A percentile compares a stretch with the other conserved stretches of the same genome.
phyloP scores from a whole-genome alignment of 1,139 yeast genomes.

The Saccharomycopsis hybrid region DNA sequence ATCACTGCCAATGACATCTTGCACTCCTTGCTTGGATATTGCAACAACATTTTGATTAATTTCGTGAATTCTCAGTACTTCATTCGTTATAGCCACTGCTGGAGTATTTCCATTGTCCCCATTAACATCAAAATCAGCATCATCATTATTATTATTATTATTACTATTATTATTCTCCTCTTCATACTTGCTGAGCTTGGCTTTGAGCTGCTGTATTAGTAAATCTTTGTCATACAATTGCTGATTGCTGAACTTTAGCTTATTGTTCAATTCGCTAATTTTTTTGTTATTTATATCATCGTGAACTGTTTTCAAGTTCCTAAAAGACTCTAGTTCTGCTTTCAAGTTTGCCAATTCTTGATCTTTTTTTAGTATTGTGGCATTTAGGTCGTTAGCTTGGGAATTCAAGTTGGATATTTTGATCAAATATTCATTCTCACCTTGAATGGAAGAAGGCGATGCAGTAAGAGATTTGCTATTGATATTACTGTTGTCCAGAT shows the following conservation, averaged over 20 bases:
- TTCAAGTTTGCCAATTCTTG: constrained; percentile 17
- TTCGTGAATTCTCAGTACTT: constrained; percentile 1
- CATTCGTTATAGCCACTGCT: not conserved
- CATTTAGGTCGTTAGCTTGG: not conserved
- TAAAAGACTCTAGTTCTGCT: constrained; percentile 15
- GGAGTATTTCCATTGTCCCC: too few relatives aligned
- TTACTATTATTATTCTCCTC: not conserved
- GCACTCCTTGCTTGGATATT: not conserved
- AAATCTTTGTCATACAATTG: constrained; percentile 18
- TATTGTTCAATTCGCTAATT: constrained; percentile 11
- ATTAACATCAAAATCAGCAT: too few relatives aligned
- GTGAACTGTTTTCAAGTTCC: constrained; percentile 4
- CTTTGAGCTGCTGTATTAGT: constrained; percentile 5
- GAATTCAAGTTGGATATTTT: too few relatives aligned
- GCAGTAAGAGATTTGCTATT: too few relatives aligned
- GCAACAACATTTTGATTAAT: constrained; percentile 2
- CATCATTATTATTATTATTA: not conserved
- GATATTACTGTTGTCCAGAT: too few relatives aligned
- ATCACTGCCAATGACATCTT: not conserved
- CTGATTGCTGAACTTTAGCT: constrained; percentile 19
- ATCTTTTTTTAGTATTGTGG: constrained; percentile 11
- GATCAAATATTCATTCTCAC: too few relatives aligned
- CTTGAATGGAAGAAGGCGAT: too few relatives aligned
- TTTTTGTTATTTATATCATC: constrained; percentile 21
- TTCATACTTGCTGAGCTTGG: not conserved